Percentiles rank a stretch among this genome's conserved stretches.
Evolutionary conservation across 257 asterid genomes (phyloP).

Genomic region (Solanum megistacrolobum): DNA sequence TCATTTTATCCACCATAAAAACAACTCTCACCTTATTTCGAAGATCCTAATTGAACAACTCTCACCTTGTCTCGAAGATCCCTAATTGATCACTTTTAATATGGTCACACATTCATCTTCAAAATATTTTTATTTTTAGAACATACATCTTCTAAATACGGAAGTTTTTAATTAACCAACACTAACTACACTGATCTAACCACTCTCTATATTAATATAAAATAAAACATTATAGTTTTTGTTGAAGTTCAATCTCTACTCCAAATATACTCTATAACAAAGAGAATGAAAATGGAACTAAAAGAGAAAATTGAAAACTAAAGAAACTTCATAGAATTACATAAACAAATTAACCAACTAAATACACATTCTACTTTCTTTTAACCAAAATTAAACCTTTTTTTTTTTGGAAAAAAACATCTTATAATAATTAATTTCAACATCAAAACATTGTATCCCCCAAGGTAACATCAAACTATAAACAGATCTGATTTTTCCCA

Average conservation of each 20-base stretch:
- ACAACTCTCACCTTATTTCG: too few relatives aligned
- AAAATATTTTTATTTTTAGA: too few relatives aligned
- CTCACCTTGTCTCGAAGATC: too few relatives aligned
- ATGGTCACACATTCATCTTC: too few relatives aligned
- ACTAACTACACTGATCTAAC: too few relatives aligned
- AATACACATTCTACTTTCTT: not conserved
- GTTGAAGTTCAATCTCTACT: not conserved
- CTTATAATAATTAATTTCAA: not conserved
- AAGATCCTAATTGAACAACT: too few relatives aligned
- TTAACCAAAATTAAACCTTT: not conserved
- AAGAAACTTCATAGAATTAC: not conserved
- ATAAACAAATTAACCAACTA: not conserved
- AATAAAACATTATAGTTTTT: too few relatives aligned
- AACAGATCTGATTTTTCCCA: constrained; percentile 14
- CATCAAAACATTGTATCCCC: not conserved
- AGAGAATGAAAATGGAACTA: not conserved
- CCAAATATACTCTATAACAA: not conserved
- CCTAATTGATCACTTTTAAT: too few relatives aligned
- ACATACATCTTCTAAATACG: too few relatives aligned
- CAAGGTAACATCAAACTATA: not conserved
- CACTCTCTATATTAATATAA: too few relatives aligned
- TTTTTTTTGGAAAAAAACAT: not conserved
- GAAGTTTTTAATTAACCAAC: too few relatives aligned
- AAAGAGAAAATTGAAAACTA: not conserved
- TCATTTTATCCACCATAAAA: too few relatives aligned